These are phyloP conservation scores for Allomyces macrogynus DNA, from an alignment of 192 early-diverging fungal genomes.

Conservation along the genomic window DNA sequence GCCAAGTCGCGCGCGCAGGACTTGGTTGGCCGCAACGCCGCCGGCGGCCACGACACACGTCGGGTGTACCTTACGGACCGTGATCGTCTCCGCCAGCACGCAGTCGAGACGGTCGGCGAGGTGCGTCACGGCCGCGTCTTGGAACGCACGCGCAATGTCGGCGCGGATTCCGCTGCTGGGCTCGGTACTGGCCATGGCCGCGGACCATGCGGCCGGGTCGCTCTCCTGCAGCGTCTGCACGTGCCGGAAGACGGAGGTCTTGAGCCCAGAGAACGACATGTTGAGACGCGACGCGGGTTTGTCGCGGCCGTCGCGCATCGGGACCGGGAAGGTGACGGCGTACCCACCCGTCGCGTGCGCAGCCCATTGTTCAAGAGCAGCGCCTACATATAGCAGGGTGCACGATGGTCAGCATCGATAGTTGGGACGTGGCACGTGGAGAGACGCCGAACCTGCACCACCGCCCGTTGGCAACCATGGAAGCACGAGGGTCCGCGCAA, in stretches of 20 bases:
- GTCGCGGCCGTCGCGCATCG: conserved; percentile 31
- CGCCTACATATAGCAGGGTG: conserved; percentile 17
- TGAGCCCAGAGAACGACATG: conserved; percentile 61
- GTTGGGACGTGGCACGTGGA: too few species aligned
- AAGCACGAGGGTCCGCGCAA: conserved; percentile 36
- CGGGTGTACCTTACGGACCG: not conserved
- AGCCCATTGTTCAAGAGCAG: conserved; percentile 44
- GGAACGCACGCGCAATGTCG: not conserved
- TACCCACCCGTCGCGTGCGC: conserved; percentile 16
- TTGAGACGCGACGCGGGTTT: conserved; percentile 20
- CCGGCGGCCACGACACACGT: conserved; percentile 28
- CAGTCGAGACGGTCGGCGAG: not conserved
- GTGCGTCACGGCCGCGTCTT: not conserved
- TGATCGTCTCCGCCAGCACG: not conserved
- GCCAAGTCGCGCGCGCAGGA: conserved; percentile 7
- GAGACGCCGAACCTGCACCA: conserved; percentile 30
- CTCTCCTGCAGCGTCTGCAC: conserved; percentile 11
- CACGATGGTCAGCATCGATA: too few species aligned
- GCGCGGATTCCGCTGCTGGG: not conserved
- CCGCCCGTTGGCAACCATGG: conserved; percentile 38
- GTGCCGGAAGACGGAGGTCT: conserved; percentile 36
- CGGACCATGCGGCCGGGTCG: conserved; percentile 10
- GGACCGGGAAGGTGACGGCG: conserved; percentile 21
- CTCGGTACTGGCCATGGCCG: conserved; percentile 7
- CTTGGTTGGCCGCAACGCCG: conserved; percentile 3